Base-by-base conservation (phyloP, 2,329 filamentous ascomycete species). In the Ophiocordyceps camponoti-floridani region DNA sequence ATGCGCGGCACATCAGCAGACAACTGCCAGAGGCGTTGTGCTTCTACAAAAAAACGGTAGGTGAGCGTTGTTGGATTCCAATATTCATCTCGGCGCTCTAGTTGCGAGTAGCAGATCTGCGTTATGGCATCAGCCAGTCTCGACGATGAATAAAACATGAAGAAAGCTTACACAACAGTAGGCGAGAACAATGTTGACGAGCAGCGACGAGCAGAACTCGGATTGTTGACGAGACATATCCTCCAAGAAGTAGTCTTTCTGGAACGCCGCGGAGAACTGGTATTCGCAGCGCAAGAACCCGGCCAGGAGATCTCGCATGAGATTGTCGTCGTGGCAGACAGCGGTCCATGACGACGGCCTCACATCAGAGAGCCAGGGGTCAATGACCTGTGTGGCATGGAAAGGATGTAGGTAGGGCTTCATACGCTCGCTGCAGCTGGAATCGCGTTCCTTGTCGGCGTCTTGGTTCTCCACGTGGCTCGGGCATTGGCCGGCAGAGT, bases 221-320 rank as follows among this genome's bases (percentile, higher is more conserved):
- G 46, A 43, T 0, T 50, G 48, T 1, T 51, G 51, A 0, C 51
- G 47, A 11, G 49, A 52, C 59, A 67, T 58, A 27, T 66, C 64
- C n/a, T 63, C 51, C 0, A 66, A 46, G 28, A 67, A 64, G 1
- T 51, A 52, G 26, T 63, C 61, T 47, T 64, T 65, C 3, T 67
- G 62, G 26, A 66, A 62, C 0, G 52, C 51, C 0, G 58, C 51
- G 0, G 57, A 56, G 49, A 56, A 62, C 3, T 58, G 56, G 31
- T 64, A 62, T 33, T 66, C 62, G 46, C 57, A 59, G 1, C 54
- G 55, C 6, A 63, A 51, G 11, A 55, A 54, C 1, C 50, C 46
- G 1, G 23, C 38, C 1, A 63, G 46, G 0, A 63, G 47, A 10
- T 57, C 56, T 27, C 56, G 53, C 54, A 66, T 58, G 8, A 67